phyloP scores from a whole-genome alignment of 2,329 filamentous ascomycete species.

The Apiospora arundinis region DNA sequence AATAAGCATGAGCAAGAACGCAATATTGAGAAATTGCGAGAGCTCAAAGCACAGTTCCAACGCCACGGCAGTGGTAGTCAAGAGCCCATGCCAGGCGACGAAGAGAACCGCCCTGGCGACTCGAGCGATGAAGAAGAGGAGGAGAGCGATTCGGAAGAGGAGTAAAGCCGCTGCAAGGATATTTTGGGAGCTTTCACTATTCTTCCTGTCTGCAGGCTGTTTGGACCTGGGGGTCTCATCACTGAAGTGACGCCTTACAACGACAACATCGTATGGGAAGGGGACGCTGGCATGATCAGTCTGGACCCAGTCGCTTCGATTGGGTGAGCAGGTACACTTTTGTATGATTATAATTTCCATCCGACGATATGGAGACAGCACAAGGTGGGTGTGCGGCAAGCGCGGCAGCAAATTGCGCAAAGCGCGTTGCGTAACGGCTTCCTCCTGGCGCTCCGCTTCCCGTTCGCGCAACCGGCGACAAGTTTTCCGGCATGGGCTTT shows the following conservation, averaged over 20 bases:
- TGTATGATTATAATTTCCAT: conserved; percentile 21
- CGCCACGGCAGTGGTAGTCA: conserved; percentile 54
- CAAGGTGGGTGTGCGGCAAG: conserved; percentile 4
- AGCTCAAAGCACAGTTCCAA: conserved; percentile 60
- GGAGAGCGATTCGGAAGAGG: conserved; percentile 58
- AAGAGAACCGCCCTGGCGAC: conserved; percentile 44
- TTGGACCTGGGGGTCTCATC: neutral
- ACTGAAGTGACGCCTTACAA: neutral
- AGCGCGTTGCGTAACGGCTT: neutral
- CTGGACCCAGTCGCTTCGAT: neutral
- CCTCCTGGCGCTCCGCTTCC: conserved; percentile 1
- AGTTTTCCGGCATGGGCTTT: neutral
- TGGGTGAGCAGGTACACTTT: neutral
- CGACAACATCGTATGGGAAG: neutral
- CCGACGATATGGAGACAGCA: neutral
- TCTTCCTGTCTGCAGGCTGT: neutral
- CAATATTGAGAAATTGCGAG: conserved; percentile 67
- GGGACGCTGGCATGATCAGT: neutral
- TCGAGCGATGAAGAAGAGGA: conserved; percentile 62
- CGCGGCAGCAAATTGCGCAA: conserved; percentile 4
- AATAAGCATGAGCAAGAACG: conserved; percentile 74
- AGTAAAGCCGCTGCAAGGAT: conserved; percentile 31
- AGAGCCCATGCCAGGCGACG: conserved; percentile 47
- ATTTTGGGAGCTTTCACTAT: neutral
- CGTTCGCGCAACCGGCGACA: neutral